Evolutionary conservation across 164 flowering plant genomes (phyloP), one percentile per base, ranked within the genome.

Genomic region (Annona cherimola): DNA sequence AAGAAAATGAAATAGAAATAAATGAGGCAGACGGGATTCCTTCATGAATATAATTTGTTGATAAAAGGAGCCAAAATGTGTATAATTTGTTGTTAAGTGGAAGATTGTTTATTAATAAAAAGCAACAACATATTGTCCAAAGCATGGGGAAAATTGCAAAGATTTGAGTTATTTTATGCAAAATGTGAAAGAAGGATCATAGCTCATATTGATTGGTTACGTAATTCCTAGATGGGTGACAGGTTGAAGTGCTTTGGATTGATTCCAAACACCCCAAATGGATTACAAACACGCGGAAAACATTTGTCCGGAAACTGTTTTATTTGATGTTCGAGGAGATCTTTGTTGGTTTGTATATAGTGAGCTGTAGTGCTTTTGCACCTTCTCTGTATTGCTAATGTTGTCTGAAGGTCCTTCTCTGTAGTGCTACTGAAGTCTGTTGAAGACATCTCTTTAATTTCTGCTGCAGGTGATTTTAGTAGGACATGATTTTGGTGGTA

Each of bases 401-500:
- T 50, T 61, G 19, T 16, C 63, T 61, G 20, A 61, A 61, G 39
- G 5, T 61, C 63, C 63, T n/a, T n/a, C n/a, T 61, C 16, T 26
- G 35, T 26, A 26, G 35, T 26, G 35, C 35, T 26, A 26, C 35
- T 26, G 35, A 26, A 26, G 35, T 26, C 35, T 26, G 35, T 26
- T 61, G 39, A 16, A 42, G 26, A 66, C 44, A 42, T 43, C 4
- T 60, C 26, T 6, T 60, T 19, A 40, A 18, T 1, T 69, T 1
- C 66, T 69, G 57, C 35, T 84, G 87, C 86, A 90, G 98, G 93
- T 92, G 62, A 92, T 94, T 45, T 83, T 94, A 84, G 96, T 90
- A 3, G 98, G 97, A 14, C 98, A 94, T 75, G 97, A 94, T 84
- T 83, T 94, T 82, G 97, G 98, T 63, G 98, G 97, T 68, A 86